A percentile compares a stretch with the other conserved stretches of the same genome.
These are phyloP conservation scores for Komagataella pastoris DNA, from an alignment of 805 yeast species.

Conservation along the genomic window DNA sequence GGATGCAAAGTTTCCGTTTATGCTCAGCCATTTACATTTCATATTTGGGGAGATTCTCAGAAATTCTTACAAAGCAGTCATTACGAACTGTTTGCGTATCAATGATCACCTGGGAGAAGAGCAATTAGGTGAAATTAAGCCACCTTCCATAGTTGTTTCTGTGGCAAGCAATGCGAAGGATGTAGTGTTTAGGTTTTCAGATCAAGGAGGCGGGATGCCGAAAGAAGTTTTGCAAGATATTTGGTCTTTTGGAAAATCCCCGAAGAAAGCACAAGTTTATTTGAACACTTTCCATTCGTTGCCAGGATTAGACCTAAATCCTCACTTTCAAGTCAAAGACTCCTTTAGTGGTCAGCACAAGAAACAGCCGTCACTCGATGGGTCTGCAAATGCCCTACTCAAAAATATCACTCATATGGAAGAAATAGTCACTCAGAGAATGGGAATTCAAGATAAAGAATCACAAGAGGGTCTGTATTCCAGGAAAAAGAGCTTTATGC, in stretches of 20 bases:
- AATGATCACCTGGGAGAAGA: conserved; percentile 6
- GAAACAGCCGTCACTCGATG: not conserved
- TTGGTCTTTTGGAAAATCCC: conserved; percentile 81
- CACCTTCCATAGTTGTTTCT: conserved; percentile 70
- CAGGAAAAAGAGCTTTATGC: conserved; percentile 36
- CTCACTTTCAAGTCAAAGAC: conserved; percentile 12
- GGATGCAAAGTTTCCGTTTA: conserved; percentile 62
- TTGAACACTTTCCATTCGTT: conserved; percentile 53
- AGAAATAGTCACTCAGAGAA: conserved; percentile 14
- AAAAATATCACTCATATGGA: conserved; percentile 11
- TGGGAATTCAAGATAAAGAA: conserved; percentile 3
- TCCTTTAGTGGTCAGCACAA: not conserved
- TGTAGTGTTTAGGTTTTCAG: conserved; percentile 69
- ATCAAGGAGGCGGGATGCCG: conserved; percentile 81
- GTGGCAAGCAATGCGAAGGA: conserved; percentile 54
- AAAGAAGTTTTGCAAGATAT: conserved; percentile 44
- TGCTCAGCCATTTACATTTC: conserved; percentile 78
- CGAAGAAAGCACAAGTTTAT: conserved; percentile 43
- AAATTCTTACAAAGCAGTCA: conserved; percentile 75
- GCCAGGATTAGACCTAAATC: conserved; percentile 41
- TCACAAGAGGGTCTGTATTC: not conserved
- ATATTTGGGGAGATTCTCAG: conserved; percentile 79
- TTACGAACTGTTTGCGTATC: conserved; percentile 26
- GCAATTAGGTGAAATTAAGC: conserved; percentile 13
- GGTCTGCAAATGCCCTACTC: not conserved